phyloP scores from a whole-genome alignment of 495 filamentous ascomycete genomes.

The Apodospora peruviana region DNA sequence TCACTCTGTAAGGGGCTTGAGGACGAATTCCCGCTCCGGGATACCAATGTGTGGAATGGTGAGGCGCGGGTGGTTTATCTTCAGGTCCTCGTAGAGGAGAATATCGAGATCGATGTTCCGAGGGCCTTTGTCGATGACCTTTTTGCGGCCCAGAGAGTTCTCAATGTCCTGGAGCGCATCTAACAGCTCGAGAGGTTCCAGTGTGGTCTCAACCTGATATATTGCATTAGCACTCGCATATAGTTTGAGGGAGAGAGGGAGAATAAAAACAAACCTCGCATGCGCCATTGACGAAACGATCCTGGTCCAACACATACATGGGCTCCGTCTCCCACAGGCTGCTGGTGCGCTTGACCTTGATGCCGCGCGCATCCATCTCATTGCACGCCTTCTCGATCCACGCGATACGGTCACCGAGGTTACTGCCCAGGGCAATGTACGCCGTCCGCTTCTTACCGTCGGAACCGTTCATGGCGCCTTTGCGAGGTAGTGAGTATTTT shows the following conservation, averaged over 20 bases:
- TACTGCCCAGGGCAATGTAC: conserved; percentile 88
- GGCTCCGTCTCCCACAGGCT: conserved; percentile 89
- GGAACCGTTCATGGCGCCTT: conserved; percentile 6
- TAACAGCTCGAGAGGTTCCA: conserved; percentile 69
- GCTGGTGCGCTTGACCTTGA: conserved; percentile 75
- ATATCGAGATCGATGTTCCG: conserved; percentile 93
- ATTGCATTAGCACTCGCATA: too few species aligned
- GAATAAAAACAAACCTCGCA: conserved; percentile 67
- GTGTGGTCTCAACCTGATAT: conserved; percentile 73
- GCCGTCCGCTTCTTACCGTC: conserved; percentile 36
- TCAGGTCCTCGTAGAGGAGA: conserved; percentile 71
- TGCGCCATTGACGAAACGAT: conserved; percentile 83
- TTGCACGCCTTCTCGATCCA: conserved; percentile 79
- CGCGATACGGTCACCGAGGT: conserved; percentile 77
- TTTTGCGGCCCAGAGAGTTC: conserved; percentile 66
- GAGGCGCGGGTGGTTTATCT: conserved; percentile 61
- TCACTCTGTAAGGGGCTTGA: conserved; percentile 84
- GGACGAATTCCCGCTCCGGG: conserved; percentile 87
- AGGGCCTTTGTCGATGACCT: conserved; percentile 87
- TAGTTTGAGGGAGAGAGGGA: not conserved
- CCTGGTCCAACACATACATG: conserved; percentile 92
- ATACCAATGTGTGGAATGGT: conserved; percentile 82
- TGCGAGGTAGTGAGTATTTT: conserved; percentile 19
- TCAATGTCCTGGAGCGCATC: conserved; percentile 81
- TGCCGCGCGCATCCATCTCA: conserved; percentile 63